These are phyloP conservation scores for Tolypocladium ophioglossoides DNA, from an alignment of 2,329 filamentous ascomycete species.

Conservation along the genomic window DNA sequence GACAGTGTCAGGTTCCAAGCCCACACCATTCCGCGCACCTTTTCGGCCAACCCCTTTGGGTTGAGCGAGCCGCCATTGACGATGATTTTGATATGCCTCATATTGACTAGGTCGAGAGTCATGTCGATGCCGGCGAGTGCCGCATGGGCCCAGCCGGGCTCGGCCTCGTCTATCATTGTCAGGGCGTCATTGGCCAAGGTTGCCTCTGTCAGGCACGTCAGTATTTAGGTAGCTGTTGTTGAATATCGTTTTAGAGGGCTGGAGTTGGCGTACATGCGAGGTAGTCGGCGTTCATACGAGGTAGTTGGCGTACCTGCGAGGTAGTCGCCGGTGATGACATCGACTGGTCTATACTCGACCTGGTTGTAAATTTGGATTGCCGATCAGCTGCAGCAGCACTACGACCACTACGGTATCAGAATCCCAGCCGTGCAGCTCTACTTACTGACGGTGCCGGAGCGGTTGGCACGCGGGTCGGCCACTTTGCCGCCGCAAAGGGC, in stretches of 20 bases:
- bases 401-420: neutral
- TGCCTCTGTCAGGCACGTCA: conserved; percentile 14
- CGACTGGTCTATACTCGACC: conserved; percentile 19
- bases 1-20: neutral
- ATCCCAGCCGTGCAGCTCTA: neutral
- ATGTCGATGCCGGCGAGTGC: conserved; percentile 13
- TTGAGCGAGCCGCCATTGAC: conserved; percentile 47
- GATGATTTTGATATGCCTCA: conserved; percentile 41
- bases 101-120: conserved; percentile 20
- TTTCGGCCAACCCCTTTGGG: conserved; percentile 36
- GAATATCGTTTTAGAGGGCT: neutral
- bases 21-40: conserved; percentile 9
- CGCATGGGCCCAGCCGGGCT: conserved; percentile 10
- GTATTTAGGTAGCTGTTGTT: neutral
- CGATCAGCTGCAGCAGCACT: conserved; percentile 6
- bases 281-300: too few relatives aligned
- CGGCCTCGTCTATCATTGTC: neutral
- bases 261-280: conserved; percentile 6
- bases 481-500: conserved; percentile 1
- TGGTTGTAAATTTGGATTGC: conserved; percentile 17
- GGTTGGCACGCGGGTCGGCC: conserved; percentile 13
- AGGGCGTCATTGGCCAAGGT: conserved; percentile 14
- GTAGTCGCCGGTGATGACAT: conserved; percentile 41
- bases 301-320: conserved; percentile 6
- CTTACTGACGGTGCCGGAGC: conserved; percentile 13